Evolutionary conservation across 352 stramenopile genomes (phyloP), one percentile per base, ranked within the genome.

Genomic region (Pythium volutum): DNA sequence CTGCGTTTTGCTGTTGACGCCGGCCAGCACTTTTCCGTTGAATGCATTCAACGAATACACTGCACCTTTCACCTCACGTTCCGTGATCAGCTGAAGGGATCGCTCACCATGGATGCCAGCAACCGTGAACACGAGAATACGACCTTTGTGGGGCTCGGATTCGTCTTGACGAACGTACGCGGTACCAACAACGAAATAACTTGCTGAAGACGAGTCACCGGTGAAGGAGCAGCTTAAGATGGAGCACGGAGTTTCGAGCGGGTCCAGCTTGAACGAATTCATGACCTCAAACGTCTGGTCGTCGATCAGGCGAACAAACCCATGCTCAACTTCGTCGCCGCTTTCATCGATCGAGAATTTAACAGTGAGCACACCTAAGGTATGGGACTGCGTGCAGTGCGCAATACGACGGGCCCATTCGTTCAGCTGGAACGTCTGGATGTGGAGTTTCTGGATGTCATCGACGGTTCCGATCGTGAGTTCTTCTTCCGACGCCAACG

Each of bases 371-470:
- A 97, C 87, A 18, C 76, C 86, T 18, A 97, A 72, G 12, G 85
- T 94, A 52, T 93, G 82, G 0, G 87, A 93, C 31, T 88, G 67
- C 3, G 73, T 58, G 43, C 91, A 84, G 55, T 97, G 84, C n/a
- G 89, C 83, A 65, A 99, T 97, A 59, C 91, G 78, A 25, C 94
- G 88, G 2, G 96, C 93, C 71, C 91, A 96, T 73, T 98, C 96
- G 33, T 95, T 92, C 16, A 99, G 67, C 54, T 87, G 91, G 59
- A 97, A 94, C 33, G 96, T 98, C 59, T 98, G 96, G 49, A 99
- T 98, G 77, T 99, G 97, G 36, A 99, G 84, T 67, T 99, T 99
- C 67, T 99, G 96, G 66, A 99, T 99, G 67, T 99, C 92, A 67
- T 99, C 97, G 41, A 99, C 98, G 4, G 93, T 98, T 31, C 97